A percentile compares a stretch with the other conserved stretches of the same genome.
These are phyloP conservation scores for Leccinum huronense DNA, from an alignment of 1,284 basidiomycete species.

Conservation along the genomic window DNA sequence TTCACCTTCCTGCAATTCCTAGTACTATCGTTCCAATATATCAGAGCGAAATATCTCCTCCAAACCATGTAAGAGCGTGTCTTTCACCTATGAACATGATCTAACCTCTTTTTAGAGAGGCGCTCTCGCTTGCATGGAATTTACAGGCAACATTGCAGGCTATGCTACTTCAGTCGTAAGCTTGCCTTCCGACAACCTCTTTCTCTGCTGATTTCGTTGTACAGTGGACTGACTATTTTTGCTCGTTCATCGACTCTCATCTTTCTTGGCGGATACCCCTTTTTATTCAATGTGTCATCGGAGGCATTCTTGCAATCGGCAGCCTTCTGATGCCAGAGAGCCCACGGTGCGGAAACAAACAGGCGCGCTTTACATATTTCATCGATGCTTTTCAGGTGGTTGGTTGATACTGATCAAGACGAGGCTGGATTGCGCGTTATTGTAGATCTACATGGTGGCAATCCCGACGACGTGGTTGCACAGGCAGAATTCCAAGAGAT, in stretches of 20 bases:
- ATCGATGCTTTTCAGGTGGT: conserved; percentile 58
- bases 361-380: background rate
- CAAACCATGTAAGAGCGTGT: conserved; percentile 71
- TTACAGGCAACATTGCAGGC: conserved; percentile 91
- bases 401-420: conserved; percentile 89
- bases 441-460: conserved; percentile 86
- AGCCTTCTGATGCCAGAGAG: conserved; percentile 91
- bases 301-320: conserved; percentile 77
- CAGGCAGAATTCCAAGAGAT: conserved; percentile 91
- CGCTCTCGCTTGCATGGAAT: conserved; percentile 94
- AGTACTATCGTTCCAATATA: conserved; percentile 98
- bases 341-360: conserved; percentile 59
- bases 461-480: conserved; percentile 72
- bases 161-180: conserved; percentile 93
- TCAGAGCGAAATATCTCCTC: conserved; percentile 95
- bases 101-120: conserved; percentile 59
- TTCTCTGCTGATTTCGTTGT: background rate
- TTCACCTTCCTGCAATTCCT: conserved; percentile 7
- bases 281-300: conserved; percentile 88
- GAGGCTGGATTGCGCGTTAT: conserved; percentile 86
- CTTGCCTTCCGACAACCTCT: conserved; percentile 14
- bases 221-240: conserved; percentile 94
- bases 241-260: conserved; percentile 83
- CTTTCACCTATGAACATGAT: conserved; percentile 2
- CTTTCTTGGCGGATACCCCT: conserved; percentile 83